Percentiles rank a stretch among this genome's conserved stretches.
These are phyloP conservation scores for Verticillium klebahnii DNA, from an alignment of 2,329 filamentous ascomycete species.

Conservation along the genomic window DNA sequence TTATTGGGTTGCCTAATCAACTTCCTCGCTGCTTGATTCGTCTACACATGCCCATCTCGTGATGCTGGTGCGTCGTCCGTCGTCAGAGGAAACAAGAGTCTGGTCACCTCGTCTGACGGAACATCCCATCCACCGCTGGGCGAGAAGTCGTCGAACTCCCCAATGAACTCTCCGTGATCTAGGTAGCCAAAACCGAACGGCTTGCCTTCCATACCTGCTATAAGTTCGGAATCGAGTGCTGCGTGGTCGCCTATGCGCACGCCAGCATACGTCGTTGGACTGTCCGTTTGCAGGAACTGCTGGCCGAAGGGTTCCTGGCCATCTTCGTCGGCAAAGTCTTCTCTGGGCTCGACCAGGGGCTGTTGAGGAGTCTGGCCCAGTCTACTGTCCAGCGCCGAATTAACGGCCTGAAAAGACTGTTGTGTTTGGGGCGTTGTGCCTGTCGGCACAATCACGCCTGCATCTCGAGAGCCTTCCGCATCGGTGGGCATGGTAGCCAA, in stretches of 20 bases:
- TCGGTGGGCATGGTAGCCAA: neutral
- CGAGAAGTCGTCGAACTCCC: neutral
- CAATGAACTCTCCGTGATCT: neutral
- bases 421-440: neutral
- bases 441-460: neutral
- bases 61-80: neutral
- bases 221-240: neutral
- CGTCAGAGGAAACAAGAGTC: neutral
- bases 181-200: neutral
- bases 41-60: neutral
- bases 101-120: neutral
- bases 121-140: neutral
- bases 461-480: neutral
- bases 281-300: neutral
- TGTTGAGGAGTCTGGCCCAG: neutral
- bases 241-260: neutral
- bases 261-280: neutral
- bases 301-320: neutral
- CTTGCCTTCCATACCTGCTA: neutral
- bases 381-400: neutral
- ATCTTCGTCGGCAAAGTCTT: neutral
- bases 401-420: neutral
- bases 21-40: too few species aligned
- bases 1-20: too few species aligned
- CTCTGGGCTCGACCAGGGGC: neutral